Conservation (phyloP, 2,329 filamentous ascomycete species). For the Fusarium guadeloupense region DNA sequence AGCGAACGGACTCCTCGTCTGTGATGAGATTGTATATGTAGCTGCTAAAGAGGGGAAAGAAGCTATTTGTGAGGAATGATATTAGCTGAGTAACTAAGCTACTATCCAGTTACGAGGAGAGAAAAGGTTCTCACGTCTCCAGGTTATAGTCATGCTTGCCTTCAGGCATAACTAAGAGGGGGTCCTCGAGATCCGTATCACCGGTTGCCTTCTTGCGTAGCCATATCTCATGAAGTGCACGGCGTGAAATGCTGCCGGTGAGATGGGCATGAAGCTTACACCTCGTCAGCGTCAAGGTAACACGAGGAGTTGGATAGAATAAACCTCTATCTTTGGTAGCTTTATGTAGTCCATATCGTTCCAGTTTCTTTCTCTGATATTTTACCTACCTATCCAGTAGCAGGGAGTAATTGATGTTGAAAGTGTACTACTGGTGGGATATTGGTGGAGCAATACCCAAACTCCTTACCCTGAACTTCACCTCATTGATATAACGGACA, state of each 20-base stretch:
- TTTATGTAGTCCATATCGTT: slow-evolving; percentile 54
- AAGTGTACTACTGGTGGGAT: background rate
- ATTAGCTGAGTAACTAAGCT: background rate
- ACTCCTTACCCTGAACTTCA: slow-evolving; percentile 14
- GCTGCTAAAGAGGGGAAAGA: slow-evolving; percentile 80
- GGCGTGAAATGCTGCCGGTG: slow-evolving; percentile 78
- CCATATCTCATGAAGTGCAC: slow-evolving; percentile 81
- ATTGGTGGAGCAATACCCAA: background rate
- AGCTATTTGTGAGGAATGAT: slow-evolving; percentile 55
- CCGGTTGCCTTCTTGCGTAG: slow-evolving; percentile 62
- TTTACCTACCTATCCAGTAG: too few relatives aligned
- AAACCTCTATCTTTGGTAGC: slow-evolving; percentile 67
- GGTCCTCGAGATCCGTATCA: slow-evolving; percentile 70
- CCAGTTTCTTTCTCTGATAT: background rate
- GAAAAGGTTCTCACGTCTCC: slow-evolving; percentile 63
- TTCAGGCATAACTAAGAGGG: slow-evolving; percentile 72
- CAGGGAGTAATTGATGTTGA: background rate
- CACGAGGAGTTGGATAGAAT: background rate
- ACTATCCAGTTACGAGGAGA: background rate
- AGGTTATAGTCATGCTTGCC: slow-evolving; percentile 78
- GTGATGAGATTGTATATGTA: slow-evolving; percentile 82
- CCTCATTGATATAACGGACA: too few relatives aligned
- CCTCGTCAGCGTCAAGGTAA: background rate
- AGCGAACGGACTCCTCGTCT: slow-evolving; percentile 65
- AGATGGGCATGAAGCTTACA: slow-evolving; percentile 80